Evolutionary conservation across 352 stramenopile genomes (phyloP), one percentile per base, ranked within the genome.

Genomic region (Phytophthora sp.): DNA sequence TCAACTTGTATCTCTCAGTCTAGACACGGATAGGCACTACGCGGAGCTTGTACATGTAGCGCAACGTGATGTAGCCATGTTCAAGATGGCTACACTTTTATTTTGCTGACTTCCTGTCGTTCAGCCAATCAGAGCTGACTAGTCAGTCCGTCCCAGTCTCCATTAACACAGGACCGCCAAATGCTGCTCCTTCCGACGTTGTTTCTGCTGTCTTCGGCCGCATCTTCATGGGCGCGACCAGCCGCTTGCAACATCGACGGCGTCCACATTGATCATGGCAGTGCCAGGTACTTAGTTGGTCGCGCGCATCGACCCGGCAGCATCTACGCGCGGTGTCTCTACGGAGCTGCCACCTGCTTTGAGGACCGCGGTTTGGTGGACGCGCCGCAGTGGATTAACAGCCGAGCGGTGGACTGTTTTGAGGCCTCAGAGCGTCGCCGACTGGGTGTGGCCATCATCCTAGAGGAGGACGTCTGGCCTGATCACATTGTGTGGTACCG

Each of bases 401-500:
- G 76, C 42, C 51, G 53, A 2, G 23, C 73, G 38, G 70, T 89
- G 3, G 57, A 79, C 16, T 89, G 82, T 64, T 31, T 42, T 7
- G 49, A 70, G 1, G 54, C 55, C 11, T 57, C 66, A 18, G 68
- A 68, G 3, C 57, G 77, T 4, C 66, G 82, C 0, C 58, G 77
- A 52, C 63, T 93, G 35, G 84, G 84, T 46, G 75, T 93, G 6
- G 74, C 80, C 5, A 81, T 88, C 24, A 76, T 80, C 11, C 23
- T 86, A 24, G 46, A 77, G 47, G 78, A 89, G 33, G 77, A 88
- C 30, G 64, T 86, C n/a, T 93, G 84, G 84, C 84, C 84, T 1
- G 69, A 89, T 13, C 72, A 78, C 11, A 78, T 88, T 30, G 57
- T 93, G 26, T 93, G 80, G 72, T 93, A 93, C 60, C 75, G 80